Conservation (phyloP, 2,329 filamentous ascomycete genomes). For the Colletotrichum shisoi region DNA sequence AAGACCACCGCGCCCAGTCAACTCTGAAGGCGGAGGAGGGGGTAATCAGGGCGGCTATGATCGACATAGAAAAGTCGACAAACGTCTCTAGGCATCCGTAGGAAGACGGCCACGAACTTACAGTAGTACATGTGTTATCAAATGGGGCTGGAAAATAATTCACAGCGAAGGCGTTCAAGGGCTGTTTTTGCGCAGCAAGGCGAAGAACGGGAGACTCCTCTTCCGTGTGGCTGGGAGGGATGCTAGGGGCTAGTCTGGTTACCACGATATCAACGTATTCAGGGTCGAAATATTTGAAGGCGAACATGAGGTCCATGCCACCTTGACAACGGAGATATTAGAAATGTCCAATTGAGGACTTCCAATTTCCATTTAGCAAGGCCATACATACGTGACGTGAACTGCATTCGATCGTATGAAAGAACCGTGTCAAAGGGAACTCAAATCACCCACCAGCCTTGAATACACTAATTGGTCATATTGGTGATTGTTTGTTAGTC, state of each 20-base stretch:
- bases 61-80: too few relatives aligned
- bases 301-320: background rate
- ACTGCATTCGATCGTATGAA: background rate
- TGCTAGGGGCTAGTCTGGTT: slow-evolving; percentile 1
- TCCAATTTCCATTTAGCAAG: background rate
- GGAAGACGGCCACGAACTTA: background rate
- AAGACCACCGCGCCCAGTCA: slow-evolving; percentile 70
- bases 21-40: slow-evolving; percentile 8
- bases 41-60: background rate
- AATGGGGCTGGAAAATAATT: slow-evolving; percentile 34
- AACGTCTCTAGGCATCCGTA: background rate
- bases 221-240: background rate
- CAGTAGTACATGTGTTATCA: slow-evolving; percentile 23
- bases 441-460: background rate
- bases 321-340: background rate
- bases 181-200: slow-evolving; percentile 17
- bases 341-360: background rate
- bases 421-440: too few relatives aligned
- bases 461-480: background rate
- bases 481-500: background rate
- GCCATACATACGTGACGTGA: too few relatives aligned
- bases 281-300: background rate
- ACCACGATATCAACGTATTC: slow-evolving; percentile 4
- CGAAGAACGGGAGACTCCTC: slow-evolving; percentile 2
- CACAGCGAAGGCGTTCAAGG: slow-evolving; percentile 38